Percentiles rank a stretch among this genome's conserved stretches.
These are phyloP conservation scores for Fusarium zealandicum DNA, from an alignment of 2,329 filamentous ascomycete species.

Conservation along the genomic window DNA sequence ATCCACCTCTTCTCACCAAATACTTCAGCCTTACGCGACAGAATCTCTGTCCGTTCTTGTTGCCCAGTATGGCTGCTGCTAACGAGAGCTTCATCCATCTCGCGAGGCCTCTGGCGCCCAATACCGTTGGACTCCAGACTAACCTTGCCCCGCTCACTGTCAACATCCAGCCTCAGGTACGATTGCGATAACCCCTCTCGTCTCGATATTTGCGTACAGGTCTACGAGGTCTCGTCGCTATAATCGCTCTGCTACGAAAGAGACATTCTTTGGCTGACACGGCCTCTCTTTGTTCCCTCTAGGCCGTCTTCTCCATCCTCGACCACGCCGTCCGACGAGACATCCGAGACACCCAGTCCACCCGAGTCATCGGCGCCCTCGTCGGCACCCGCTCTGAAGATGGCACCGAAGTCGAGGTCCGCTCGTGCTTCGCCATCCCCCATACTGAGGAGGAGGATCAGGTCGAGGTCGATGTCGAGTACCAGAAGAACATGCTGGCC, in stretches of 20 bases:
- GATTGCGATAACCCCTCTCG: conserved; percentile 42
- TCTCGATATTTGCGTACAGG: conserved; percentile 10
- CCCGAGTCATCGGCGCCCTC: conserved; percentile 95
- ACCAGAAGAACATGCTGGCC: conserved; percentile 98
- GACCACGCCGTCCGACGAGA: conserved; percentile 95
- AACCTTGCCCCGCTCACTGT: conserved; percentile 92
- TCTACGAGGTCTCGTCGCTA: not conserved
- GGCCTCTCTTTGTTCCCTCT: not conserved
- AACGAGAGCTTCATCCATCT: conserved; percentile 92
- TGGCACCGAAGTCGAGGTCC: conserved; percentile 94
- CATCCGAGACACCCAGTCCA: conserved; percentile 76
- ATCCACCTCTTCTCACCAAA: conserved; percentile 31
- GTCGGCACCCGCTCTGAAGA: conserved; percentile 94
- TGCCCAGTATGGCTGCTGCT: conserved; percentile 78
- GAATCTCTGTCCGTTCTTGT: conserved; percentile 10
- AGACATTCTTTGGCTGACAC: conserved; percentile 16
- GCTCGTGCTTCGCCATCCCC: conserved; percentile 95
- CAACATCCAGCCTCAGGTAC: conserved; percentile 93
- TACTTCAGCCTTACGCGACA: conserved; percentile 28
- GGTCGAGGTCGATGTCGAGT: conserved; percentile 99
- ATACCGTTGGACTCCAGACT: conserved; percentile 78
- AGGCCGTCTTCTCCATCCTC: conserved; percentile 79
- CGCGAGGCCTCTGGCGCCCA: conserved; percentile 87
- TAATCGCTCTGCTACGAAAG: not conserved
- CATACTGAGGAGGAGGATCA: conserved; percentile 99